Percentiles rank a stretch among this genome's conserved stretches.
These are phyloP conservation scores for Clonostachys chloroleuca DNA, from an alignment of 2,329 filamentous ascomycete genomes.

Conservation along the genomic window DNA sequence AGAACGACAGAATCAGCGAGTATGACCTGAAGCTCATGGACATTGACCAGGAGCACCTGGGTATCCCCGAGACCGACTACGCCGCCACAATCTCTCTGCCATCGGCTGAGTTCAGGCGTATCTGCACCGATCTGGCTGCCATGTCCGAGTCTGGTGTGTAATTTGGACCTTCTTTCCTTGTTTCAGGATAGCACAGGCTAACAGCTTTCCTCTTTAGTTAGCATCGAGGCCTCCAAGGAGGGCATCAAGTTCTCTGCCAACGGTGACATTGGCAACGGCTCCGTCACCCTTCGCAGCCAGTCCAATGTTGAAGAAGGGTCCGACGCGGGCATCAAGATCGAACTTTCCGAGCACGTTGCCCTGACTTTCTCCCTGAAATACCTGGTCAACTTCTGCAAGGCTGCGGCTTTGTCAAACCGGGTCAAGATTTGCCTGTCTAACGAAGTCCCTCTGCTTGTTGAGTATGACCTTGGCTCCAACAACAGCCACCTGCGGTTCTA, in stretches of 20 bases:
- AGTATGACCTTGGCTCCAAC: conserved; percentile 77
- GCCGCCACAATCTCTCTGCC: conserved; percentile 89
- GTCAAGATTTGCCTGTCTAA: conserved; percentile 94
- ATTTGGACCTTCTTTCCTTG: neutral
- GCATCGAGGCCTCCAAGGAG: conserved; percentile 95
- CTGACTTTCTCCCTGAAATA: conserved; percentile 99
- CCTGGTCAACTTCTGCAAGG: conserved; percentile 99
- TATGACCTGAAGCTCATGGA: conserved; percentile 99
- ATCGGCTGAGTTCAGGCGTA: conserved; percentile 84
- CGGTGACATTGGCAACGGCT: conserved; percentile 93
- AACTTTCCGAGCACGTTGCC: conserved; percentile 85
- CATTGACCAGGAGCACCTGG: conserved; percentile 98
- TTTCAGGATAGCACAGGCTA: neutral
- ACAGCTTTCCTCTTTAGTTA: conserved; percentile 49
- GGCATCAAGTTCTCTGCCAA: conserved; percentile 91
- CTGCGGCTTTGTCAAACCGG: conserved; percentile 71
- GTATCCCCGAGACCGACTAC: conserved; percentile 98
- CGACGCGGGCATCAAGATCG: conserved; percentile 74
- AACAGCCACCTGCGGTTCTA: conserved; percentile 95
- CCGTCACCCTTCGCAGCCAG: conserved; percentile 86
- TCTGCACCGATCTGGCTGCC: conserved; percentile 85
- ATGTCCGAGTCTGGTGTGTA: conserved; percentile 90
- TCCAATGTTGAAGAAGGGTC: conserved; percentile 68
- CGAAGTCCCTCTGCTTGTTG: conserved; percentile 92
- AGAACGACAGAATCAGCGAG: conserved; percentile 90